Conservation (phyloP, 2,329 filamentous ascomycete genomes). For the Nemania bipapillata region DNA sequence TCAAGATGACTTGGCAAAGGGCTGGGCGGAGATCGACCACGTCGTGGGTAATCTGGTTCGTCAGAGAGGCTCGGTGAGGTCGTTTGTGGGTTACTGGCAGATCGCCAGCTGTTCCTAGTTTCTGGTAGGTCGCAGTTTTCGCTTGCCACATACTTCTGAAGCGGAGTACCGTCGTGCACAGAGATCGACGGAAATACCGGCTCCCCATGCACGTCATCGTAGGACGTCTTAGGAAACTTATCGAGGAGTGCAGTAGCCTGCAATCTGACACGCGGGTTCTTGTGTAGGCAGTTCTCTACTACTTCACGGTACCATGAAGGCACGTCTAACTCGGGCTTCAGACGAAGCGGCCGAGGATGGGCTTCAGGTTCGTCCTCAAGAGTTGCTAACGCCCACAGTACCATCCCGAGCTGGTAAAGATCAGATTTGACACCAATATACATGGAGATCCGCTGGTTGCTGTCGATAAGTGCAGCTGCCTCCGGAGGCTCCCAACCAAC, state of each 20-base stretch:
- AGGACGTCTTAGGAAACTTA: conserved; percentile 68
- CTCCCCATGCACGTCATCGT: conserved; percentile 45
- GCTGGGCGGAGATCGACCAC: conserved; percentile 66
- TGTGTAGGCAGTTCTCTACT: conserved; percentile 79
- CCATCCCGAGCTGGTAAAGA: conserved; percentile 95
- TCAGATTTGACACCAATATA: conserved; percentile 99
- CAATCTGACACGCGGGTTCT: conserved; percentile 75
- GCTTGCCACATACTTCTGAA: conserved; percentile 56
- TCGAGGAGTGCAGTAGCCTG: conserved; percentile 77
- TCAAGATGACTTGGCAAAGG: conserved; percentile 60
- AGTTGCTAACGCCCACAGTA: conserved; percentile 89
- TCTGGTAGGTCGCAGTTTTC: conserved; percentile 52
- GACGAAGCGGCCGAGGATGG: conserved; percentile 74
- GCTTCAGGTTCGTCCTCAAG: conserved; percentile 90
- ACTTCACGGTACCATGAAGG: conserved; percentile 83
- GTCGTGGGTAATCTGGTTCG: conserved; percentile 58
- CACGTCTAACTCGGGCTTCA: conserved; percentile 69
- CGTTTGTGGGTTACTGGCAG: conserved; percentile 52
- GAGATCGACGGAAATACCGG: conserved; percentile 53
- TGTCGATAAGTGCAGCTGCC: conserved; percentile 83
- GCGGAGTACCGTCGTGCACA: conserved; percentile 55
- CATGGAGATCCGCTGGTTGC: conserved; percentile 90
- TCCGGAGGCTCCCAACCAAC: conserved; percentile 98
- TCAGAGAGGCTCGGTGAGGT: conserved; percentile 52
- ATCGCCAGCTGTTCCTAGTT: conserved; percentile 59